phyloP scores from a whole-genome alignment of 1,284 basidiomycete species.

The Leccinum idahoense region DNA sequence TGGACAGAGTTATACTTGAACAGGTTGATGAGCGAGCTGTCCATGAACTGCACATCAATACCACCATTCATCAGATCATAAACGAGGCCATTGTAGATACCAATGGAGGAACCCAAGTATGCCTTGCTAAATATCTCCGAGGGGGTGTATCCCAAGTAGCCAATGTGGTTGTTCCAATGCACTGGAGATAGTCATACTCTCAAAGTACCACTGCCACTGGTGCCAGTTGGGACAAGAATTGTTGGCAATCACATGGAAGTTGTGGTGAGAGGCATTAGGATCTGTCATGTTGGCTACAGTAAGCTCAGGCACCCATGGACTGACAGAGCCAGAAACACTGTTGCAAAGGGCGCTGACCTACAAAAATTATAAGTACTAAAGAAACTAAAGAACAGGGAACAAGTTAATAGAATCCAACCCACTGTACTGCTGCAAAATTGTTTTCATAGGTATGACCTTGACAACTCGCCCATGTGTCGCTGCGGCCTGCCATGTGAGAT shows the following conservation, averaged over 20 bases:
- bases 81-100: conserved; percentile 77
- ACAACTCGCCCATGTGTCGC: conserved; percentile 66
- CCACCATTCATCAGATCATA: conserved; percentile 77
- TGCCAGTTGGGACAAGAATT: conserved; percentile 73
- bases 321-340: conserved; percentile 76
- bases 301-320: conserved; percentile 74
- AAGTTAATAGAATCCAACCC: conserved; percentile 73
- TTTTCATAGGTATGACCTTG: conserved; percentile 69
- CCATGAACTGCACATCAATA: conserved; percentile 20
- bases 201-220: conserved; percentile 76
- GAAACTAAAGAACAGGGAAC: conserved; percentile 73
- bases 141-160: conserved; percentile 86
- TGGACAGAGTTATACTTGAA: conserved; percentile 34
- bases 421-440: conserved; percentile 74
- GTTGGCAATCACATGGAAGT: conserved; percentile 84
- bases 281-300: conserved; percentile 80
- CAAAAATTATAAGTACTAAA: conserved; percentile 3
- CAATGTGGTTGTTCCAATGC: conserved; percentile 83
- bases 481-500: conserved; percentile 55
- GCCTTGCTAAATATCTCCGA: conserved; percentile 76
- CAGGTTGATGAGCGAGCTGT: not conserved
- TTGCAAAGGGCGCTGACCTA: conserved; percentile 92
- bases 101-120: conserved; percentile 61
- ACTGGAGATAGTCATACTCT: conserved; percentile 77
- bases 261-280: conserved; percentile 84